A percentile compares a stretch with the other conserved stretches of the same genome.
phyloP scores from a whole-genome alignment of 805 yeast genomes.

The Kluyveromyces wickerhamii region DNA sequence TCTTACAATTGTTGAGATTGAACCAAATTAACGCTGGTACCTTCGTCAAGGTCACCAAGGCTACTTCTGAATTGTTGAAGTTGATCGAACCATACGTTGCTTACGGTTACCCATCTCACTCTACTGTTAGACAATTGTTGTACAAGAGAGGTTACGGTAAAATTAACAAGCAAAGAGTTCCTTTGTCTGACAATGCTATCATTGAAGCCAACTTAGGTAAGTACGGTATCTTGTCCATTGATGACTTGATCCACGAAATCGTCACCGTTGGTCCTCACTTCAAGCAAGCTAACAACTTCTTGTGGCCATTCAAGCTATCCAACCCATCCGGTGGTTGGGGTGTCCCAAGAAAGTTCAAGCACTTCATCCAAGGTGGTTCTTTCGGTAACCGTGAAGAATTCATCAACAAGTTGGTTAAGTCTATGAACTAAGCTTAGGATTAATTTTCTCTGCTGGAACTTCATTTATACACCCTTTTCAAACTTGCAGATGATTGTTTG shows the following conservation, averaged over 20 bases:
- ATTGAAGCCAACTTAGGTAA: slow-evolving; percentile 83
- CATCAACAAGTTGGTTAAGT: slow-evolving; percentile 90
- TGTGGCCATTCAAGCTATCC: slow-evolving; percentile 96
- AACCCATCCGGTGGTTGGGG: slow-evolving; percentile 98
- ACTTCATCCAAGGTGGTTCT: slow-evolving; percentile 97
- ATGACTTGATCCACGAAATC: slow-evolving; percentile 93
- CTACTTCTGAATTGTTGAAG: slow-evolving; percentile 85
- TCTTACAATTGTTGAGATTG: slow-evolving; percentile 86
- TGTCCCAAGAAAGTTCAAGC: slow-evolving; percentile 92
- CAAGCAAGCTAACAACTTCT: slow-evolving; percentile 97
- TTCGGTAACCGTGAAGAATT: slow-evolving; percentile 96
- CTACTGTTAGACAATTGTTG: slow-evolving; percentile 85
- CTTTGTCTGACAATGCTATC: slow-evolving; percentile 80
- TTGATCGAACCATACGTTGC: slow-evolving; percentile 95
- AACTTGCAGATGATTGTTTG: neutral
- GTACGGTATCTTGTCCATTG: slow-evolving; percentile 86
- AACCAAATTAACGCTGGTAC: slow-evolving; percentile 93
- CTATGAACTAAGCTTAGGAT: slow-evolving; percentile 68
- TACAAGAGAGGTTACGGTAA: slow-evolving; percentile 99
- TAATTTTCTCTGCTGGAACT: no score
- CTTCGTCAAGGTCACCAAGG: slow-evolving; percentile 91
- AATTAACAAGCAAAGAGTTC: slow-evolving; percentile 91
- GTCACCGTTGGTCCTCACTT: slow-evolving; percentile 96
- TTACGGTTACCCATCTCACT: slow-evolving; percentile 93
- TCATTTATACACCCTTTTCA: neutral